These are phyloP conservation scores for Cystoisospora suis DNA, from an alignment of 169 alveolate species.

Conservation along the genomic window DNA sequence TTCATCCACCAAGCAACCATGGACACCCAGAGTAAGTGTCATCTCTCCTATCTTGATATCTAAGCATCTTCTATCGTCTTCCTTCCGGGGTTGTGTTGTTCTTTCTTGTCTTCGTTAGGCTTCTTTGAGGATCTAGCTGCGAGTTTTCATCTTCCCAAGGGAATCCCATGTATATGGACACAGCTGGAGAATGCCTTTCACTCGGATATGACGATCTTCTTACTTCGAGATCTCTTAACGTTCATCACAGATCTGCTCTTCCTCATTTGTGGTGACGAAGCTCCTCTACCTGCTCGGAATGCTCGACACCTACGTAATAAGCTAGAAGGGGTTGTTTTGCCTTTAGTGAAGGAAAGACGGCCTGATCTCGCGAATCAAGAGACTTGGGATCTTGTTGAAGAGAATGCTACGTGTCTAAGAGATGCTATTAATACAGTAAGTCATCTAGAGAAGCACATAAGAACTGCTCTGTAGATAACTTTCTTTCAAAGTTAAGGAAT, in stretches of 20 bases:
- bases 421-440: background rate
- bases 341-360: background rate
- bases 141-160: background rate
- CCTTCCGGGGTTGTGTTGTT: background rate
- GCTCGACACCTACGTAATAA: background rate
- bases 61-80: too few relatives aligned
- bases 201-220: background rate
- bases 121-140: background rate
- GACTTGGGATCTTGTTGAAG: background rate
- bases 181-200: background rate
- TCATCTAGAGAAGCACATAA: background rate
- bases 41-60: too few relatives aligned
- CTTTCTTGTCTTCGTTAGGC: background rate
- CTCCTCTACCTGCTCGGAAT: background rate
- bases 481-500: too few relatives aligned
- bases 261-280: constrained; percentile 12
- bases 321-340: background rate
- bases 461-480: too few relatives aligned
- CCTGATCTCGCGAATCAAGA: background rate
- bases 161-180: constrained; percentile 2
- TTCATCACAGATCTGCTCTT: constrained; percentile 4
- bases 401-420: background rate
- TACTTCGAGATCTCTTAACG: background rate
- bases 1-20: too few relatives aligned
- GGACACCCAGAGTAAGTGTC: too few relatives aligned